These are phyloP conservation scores for Rheum nobile DNA, from an alignment of 148 eudicot genomes.

Conservation along the genomic window DNA sequence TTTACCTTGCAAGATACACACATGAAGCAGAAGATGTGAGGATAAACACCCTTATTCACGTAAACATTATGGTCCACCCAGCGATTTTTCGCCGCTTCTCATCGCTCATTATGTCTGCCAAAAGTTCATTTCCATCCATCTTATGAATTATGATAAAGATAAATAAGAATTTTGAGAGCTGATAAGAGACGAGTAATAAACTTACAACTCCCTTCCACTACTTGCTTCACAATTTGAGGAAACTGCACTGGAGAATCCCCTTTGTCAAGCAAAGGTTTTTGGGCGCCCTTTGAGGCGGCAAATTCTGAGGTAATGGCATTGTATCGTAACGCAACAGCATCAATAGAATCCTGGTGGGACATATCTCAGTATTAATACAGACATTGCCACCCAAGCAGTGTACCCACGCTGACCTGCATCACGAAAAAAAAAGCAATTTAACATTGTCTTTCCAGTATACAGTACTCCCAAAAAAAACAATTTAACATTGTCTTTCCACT, in stretches of 20 bases:
- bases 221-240: conserved; percentile 1
- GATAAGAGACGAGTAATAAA: not conserved
- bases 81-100: conserved; percentile 46
- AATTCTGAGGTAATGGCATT: not conserved
- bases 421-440: conserved; percentile 13
- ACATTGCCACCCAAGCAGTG: conserved; percentile 91
- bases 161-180: not conserved
- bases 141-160: no score
- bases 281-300: not conserved
- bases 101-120: conserved; percentile 25
- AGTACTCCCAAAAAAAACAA: not conserved
- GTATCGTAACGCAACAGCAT: conserved; percentile 9
- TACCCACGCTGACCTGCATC: conserved; percentile 47
- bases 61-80: conserved; percentile 61
- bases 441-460: not conserved
- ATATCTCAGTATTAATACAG: conserved; percentile 75
- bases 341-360: conserved; percentile 87
- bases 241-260: not conserved
- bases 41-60: conserved; percentile 46
- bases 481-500: conserved; percentile 5
- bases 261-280: conserved; percentile 5
- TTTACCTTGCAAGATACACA: conserved; percentile 9
- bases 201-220: conserved; percentile 7
- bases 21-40: conserved; percentile 54
- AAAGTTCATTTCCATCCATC: no score